These are phyloP conservation scores for Boletales sp. DNA, from an alignment of 768 basidiomycete genomes.

Conservation along the genomic window DNA sequence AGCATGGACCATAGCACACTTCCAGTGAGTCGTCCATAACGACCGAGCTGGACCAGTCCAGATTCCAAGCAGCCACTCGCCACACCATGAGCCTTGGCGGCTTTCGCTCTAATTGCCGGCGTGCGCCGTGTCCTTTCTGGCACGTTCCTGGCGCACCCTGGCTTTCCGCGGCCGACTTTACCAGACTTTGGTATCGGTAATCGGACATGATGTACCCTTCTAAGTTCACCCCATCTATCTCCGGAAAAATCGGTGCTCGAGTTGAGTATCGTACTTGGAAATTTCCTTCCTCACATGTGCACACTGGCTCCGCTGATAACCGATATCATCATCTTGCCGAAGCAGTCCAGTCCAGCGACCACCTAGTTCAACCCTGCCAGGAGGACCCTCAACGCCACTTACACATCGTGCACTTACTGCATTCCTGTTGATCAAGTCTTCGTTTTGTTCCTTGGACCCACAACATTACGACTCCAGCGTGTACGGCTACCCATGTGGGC, in stretches of 20 bases:
- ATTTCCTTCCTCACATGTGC: neutral
- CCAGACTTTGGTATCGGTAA: too few species aligned
- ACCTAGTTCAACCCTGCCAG: conserved; percentile 3
- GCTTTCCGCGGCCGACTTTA: too few species aligned
- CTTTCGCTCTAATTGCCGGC: too few species aligned
- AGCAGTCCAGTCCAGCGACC: too few species aligned
- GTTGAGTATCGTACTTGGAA: too few species aligned
- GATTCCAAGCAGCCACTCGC: neutral
- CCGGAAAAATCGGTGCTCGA: too few species aligned
- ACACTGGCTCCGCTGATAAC: conserved; percentile 6
- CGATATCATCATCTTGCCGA: conserved; percentile 14
- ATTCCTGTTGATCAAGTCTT: neutral
- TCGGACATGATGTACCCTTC: too few species aligned
- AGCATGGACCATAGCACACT: neutral
- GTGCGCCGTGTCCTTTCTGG: too few species aligned
- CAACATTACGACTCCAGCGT: neutral
- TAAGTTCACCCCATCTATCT: too few species aligned
- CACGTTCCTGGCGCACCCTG: neutral
- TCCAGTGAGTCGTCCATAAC: neutral
- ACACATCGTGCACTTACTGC: too few species aligned
- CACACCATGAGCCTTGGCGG: conserved; percentile 6
- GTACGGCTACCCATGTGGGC: neutral
- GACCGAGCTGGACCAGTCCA: neutral
- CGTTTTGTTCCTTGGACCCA: conserved; percentile 16
- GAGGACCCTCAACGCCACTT: conserved; percentile 14